phyloP scores from a whole-genome alignment of 2,329 filamentous ascomycete genomes.

The Fusarium subtropicale region DNA sequence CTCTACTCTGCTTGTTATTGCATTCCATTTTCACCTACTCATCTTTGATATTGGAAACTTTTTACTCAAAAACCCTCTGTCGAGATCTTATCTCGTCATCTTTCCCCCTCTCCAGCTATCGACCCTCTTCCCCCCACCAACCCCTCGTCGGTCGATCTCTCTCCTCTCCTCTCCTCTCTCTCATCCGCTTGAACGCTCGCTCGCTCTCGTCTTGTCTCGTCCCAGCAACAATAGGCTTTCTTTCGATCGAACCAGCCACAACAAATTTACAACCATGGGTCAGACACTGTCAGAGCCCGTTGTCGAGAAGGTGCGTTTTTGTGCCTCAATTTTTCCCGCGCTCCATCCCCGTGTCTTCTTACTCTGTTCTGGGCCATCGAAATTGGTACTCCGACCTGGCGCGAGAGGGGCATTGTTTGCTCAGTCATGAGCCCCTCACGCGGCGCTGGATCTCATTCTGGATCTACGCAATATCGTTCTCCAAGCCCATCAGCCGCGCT shows the following conservation, averaged over 20 bases:
- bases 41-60: constrained; percentile 11
- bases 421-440: constrained; percentile 43
- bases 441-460: constrained; percentile 25
- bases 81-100: constrained; percentile 32
- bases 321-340: constrained; percentile 21
- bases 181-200: constrained; percentile 15
- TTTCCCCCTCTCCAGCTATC: constrained; percentile 14
- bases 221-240: constrained; percentile 43
- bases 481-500: constrained; percentile 16
- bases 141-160: constrained; percentile 39
- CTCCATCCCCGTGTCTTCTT: constrained; percentile 4
- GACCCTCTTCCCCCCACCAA: constrained; percentile 32
- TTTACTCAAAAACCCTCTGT: constrained; percentile 21
- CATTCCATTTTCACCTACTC: constrained; percentile 20
- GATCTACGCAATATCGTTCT: constrained; percentile 14
- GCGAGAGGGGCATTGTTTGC: constrained; percentile 40
- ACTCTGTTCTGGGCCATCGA: constrained; percentile 25
- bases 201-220: constrained; percentile 32
- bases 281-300: constrained; percentile 99
- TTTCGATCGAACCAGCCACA: constrained; percentile 44
- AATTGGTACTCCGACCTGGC: constrained; percentile 22
- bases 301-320: constrained; percentile 85
- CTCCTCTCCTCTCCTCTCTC: constrained; percentile 32
- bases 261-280: constrained; percentile 74
- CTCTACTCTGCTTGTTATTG: constrained; percentile 6